A percentile compares a stretch with the other conserved stretches of the same genome.
These are phyloP conservation scores for Amphichorda felina DNA, from an alignment of 2,329 filamentous ascomycete species.

Conservation along the genomic window DNA sequence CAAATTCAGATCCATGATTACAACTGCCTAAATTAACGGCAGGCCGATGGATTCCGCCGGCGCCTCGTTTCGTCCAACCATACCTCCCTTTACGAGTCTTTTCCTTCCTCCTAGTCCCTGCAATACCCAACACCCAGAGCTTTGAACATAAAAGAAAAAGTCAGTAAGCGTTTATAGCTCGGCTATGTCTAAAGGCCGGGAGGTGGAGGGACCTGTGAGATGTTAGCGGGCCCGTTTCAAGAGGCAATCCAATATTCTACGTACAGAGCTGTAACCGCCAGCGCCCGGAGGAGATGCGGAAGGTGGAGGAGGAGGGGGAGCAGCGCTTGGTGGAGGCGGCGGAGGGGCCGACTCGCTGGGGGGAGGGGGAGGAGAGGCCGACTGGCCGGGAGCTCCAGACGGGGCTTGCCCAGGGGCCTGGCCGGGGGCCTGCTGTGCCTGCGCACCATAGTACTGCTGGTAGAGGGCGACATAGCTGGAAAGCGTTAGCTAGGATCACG, in stretches of 20 bases:
- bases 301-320: conserved; percentile 39
- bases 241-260: conserved; percentile 12
- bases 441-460: conserved; percentile 53
- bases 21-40: too few relatives aligned
- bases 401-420: conserved; percentile 9
- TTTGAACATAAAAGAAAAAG: too few relatives aligned
- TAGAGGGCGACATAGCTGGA: conserved; percentile 56
- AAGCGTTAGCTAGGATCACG: not conserved
- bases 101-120: too few relatives aligned
- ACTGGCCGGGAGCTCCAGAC: conserved; percentile 24
- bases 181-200: conserved; percentile 33
- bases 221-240: too few relatives aligned
- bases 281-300: conserved; percentile 37
- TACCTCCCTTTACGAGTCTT: too few relatives aligned
- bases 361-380: conserved; percentile 43
- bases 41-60: too few relatives aligned
- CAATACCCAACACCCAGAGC: too few relatives aligned
- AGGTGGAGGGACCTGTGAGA: conserved; percentile 38
- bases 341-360: conserved; percentile 50
- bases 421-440: conserved; percentile 13
- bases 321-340: conserved; percentile 42
- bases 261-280: conserved; percentile 52
- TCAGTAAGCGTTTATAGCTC: too few relatives aligned
- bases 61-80: too few relatives aligned
- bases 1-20: too few relatives aligned